Conservation (phyloP, 345 rosid genomes). For the Hibiscus syriacus region DNA sequence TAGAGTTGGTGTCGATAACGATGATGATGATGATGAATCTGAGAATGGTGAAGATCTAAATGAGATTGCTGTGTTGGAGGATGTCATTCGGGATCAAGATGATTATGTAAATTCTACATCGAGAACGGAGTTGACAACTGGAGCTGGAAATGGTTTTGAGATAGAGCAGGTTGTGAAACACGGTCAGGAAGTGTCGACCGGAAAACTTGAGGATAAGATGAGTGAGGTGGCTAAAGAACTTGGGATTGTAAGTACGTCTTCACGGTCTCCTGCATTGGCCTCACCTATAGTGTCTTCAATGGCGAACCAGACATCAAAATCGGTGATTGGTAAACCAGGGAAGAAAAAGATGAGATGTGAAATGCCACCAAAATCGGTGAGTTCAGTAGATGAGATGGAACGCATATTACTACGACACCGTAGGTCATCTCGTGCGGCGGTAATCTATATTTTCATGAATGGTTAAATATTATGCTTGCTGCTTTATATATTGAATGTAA, state of each 20-base stretch:
- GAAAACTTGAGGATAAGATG: conserved; percentile 12
- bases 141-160: conserved; percentile 12
- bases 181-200: conserved; percentile 11
- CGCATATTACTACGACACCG: conserved; percentile 37
- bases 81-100: conserved; percentile 18
- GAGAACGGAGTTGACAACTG: conserved; percentile 19
- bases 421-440: conserved; percentile 68
- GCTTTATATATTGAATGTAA: neutral
- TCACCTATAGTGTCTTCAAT: conserved; percentile 10
- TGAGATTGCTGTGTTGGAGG: conserved; percentile 21
- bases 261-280: conserved; percentile 8
- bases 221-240: conserved; percentile 11
- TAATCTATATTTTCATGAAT: conserved; percentile 16
- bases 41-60: conserved; percentile 22
- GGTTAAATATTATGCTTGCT: neutral
- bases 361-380: conserved; percentile 74
- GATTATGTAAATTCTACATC: conserved; percentile 14
- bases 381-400: conserved; percentile 63
- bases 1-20: conserved; percentile 20
- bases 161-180: conserved; percentile 21
- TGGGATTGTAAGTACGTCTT: conserved; percentile 1
- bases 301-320: conserved; percentile 16
- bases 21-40: conserved; percentile 7
- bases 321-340: conserved; percentile 13
- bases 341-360: conserved; percentile 53